Base-by-base conservation (phyloP, 345 rosid genomes). In the thale cress (Arabidopsis thaliana) region DNA sequence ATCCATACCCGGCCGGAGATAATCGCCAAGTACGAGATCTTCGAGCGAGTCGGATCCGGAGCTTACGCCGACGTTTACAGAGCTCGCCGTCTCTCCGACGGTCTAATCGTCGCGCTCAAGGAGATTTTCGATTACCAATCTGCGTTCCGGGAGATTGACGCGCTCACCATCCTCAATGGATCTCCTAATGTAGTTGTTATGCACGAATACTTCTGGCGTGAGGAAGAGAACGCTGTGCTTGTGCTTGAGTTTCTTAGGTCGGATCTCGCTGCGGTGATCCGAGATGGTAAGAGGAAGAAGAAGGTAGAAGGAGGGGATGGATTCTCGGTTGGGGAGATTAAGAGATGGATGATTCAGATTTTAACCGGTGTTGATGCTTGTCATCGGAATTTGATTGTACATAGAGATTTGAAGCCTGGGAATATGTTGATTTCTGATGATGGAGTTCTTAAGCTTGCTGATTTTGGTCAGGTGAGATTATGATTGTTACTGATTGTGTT, bases 261-360 rank as follows among this genome's bases (percentile, higher is more conserved):
- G 23, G 97, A 90, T 79, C 78, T 95, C 65, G 79, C 89, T 6
- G 82, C 84, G 20, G 93, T 95, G 72, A 82, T 95, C 25, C 67
- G 65, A 59, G 90, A 86, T 13, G 91, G 82, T 6, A 87, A 79
- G 84, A 84, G 68, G 84, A 46, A 67, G 83, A 87, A 77, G 83
- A 78, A 78, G 74, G 52, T 8, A 8, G 1, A 4, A 40, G 62
- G 40, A 1, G 82, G 71, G 40, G 82, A 63, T 0, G 93, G 89
- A 22, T 16, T 87, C 33, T 2, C 80, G 8, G 78, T 71, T 2
- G 93, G 93, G 4, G 90, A 90, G 86, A 76, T 85, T 4, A 95
- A 95, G 84, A 82, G 96, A 73, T 95, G 97, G 99, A 95, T 95
- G 97, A 38, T 92, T 46, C 96, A 95, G 93, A 89, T 92, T 73